phyloP scores from a whole-genome alignment of 2,329 filamentous ascomycete species.

The Botryotinia globosa region DNA sequence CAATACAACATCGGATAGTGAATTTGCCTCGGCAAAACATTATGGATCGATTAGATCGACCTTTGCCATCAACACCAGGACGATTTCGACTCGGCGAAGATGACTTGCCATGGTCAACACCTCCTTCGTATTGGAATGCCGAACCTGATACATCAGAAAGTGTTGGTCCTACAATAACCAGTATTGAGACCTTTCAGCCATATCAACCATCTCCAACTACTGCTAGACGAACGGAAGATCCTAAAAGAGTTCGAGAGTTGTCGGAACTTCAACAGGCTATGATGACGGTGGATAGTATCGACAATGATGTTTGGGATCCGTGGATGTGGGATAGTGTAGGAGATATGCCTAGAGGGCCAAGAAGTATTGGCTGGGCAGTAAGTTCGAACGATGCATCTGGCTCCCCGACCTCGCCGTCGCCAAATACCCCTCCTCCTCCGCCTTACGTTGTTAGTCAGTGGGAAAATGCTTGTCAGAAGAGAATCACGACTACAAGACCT shows the following conservation, averaged over 20 bases:
- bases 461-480: conserved; percentile 24
- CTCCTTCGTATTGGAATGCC: conserved; percentile 31
- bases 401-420: conserved; percentile 4
- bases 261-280: conserved; percentile 36
- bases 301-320: conserved; percentile 33
- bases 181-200: neutral
- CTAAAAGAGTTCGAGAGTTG: conserved; percentile 33
- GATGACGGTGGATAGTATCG: conserved; percentile 38
- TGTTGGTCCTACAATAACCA: neutral
- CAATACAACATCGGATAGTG: conserved; percentile 22
- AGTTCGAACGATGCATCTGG: conserved; percentile 27
- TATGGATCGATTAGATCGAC: conserved; percentile 17
- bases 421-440: conserved; percentile 22
- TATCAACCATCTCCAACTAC: conserved; percentile 12
- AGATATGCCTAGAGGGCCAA: conserved; percentile 31
- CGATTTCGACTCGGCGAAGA: conserved; percentile 38
- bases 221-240: conserved; percentile 31
- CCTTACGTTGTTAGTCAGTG: conserved; percentile 37
- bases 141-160: conserved; percentile 18
- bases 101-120: conserved; percentile 37
- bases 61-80: conserved; percentile 35
- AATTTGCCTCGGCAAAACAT: conserved; percentile 18
- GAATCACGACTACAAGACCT: conserved; percentile 21
- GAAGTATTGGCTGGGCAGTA: conserved; percentile 37
- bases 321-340: conserved; percentile 33